Evolutionary conservation across 208 protist species (phyloP).

Genomic region (Angomonas ambiguus): DNA sequence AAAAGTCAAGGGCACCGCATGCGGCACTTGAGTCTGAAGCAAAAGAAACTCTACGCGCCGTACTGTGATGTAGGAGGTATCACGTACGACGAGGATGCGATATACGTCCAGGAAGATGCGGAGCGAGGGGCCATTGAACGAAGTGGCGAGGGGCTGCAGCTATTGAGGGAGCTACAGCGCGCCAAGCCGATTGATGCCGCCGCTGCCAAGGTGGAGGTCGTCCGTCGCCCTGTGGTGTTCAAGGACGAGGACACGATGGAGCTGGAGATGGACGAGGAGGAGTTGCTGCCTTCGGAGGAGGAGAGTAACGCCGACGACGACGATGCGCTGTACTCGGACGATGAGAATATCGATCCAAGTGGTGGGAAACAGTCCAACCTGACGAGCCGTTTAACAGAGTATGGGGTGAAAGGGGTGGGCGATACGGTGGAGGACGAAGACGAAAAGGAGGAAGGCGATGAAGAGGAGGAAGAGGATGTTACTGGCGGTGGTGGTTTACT

Average conservation of each 20-base stretch:
- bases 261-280: conserved; percentile 61
- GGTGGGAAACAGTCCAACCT: too few species aligned
- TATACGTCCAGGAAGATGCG: conserved; percentile 94
- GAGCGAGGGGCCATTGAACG: conserved; percentile 76
- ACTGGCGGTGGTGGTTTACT: conserved; percentile 17
- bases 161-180: conserved; percentile 76
- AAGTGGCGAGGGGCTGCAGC: conserved; percentile 73
- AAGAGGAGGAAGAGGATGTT: conserved; percentile 17
- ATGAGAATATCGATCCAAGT: conserved; percentile 23
- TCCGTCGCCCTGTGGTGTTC: conserved; percentile 73
- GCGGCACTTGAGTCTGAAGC: conserved; percentile 91
- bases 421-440: too few species aligned
- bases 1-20: conserved; percentile 74
- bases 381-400: conserved; percentile 1
- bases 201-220: conserved; percentile 40
- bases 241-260: conserved; percentile 80
- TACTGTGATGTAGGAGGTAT: conserved; percentile 98
- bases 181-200: conserved; percentile 69
- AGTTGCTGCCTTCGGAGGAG: conserved; percentile 34
- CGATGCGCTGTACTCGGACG: conserved; percentile 17
- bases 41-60: conserved; percentile 97
- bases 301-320: conserved; percentile 41
- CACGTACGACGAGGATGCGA: conserved; percentile 97
- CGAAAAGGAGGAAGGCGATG: conserved; percentile 30
- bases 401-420: conserved; percentile 15